Evolutionary conservation across 2,329 filamentous ascomycete species (phyloP), one percentile per base, ranked within the genome.

Genomic region (Botryotinia convoluta): DNA sequence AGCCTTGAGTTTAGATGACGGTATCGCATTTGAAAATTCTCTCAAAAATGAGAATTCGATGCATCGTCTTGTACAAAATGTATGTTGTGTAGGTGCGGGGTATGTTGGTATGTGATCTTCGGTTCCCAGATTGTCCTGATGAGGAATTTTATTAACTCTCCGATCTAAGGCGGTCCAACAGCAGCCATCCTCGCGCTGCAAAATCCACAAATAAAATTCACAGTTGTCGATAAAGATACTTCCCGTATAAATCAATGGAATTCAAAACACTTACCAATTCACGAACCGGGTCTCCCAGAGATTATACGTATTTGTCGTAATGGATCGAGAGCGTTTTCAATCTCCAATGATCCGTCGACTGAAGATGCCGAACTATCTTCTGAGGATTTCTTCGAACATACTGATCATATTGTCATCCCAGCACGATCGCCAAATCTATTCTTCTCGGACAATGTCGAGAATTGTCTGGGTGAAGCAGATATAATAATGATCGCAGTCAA

Each of bases 401-500:
- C 73, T 39, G 76, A 77, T 18, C 70, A 79, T 68, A 81, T 82
- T 1, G 74, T 78, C 3, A 79, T 87, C 14, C 76, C 83, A 10
- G 82, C 83, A 20, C 87, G 90, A 59, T 79, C 83, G 69, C 86
- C 89, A 20, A 95, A 95, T 81, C 85, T 95, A 29, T 87, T 90
- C 84, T 95, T 95, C 83, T 91, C 91, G 4, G 92, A 89, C 32
- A 86, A 93, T 71, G 86, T 93, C 16, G 86, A 86, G 32, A 84
- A 83, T 75, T 85, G 85, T 74, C 91, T 95, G 74, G 81, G 84
- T 37, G 88, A 90, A 75, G 92, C 93, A 20, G 92, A 95, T 79
- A 83, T 95, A 62, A 87, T 95, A 73, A 88, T 95, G 74, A 87
- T 95, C 72, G 89, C 91, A 22, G 93, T 95, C 77, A 93, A 94